A percentile compares a stretch with the other conserved stretches of the same genome.
These are phyloP conservation scores for Xylariaceae sp. DNA, from an alignment of 2,329 filamentous ascomycete genomes.

Conservation along the genomic window DNA sequence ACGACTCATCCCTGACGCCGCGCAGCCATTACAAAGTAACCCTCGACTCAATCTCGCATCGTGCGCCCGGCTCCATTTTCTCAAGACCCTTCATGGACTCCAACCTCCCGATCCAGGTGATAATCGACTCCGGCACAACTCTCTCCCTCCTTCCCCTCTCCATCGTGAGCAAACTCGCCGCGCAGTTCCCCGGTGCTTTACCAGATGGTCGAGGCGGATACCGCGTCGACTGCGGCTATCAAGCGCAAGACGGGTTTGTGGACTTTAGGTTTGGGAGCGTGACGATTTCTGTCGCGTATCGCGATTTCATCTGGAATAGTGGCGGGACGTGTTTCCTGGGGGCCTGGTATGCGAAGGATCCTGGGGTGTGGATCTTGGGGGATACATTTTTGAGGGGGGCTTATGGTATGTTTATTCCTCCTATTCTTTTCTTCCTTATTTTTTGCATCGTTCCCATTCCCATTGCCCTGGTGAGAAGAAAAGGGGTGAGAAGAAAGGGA, in stretches of 20 bases:
- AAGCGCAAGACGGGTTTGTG: conserved; percentile 36
- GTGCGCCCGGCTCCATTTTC: conserved; percentile 13
- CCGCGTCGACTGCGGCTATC: conserved; percentile 39
- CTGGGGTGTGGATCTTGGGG: conserved; percentile 30
- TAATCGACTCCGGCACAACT: conserved; percentile 51
- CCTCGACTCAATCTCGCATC: conserved; percentile 23
- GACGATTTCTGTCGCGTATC: conserved; percentile 27
- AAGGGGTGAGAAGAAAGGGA: neutral
- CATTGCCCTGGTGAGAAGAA: too few relatives aligned
- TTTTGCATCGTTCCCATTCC: too few relatives aligned
- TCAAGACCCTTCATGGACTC: conserved; percentile 15
- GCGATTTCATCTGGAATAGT: conserved; percentile 32
- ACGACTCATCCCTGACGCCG: neutral
- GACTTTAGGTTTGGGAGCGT: conserved; percentile 42
- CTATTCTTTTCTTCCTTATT: neutral
- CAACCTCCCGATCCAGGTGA: conserved; percentile 36
- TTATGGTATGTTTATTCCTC: conserved; percentile 29
- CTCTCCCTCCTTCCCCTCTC: conserved; percentile 41
- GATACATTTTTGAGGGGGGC: conserved; percentile 32
- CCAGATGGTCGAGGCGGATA: conserved; percentile 41
- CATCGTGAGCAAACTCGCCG: conserved; percentile 40
- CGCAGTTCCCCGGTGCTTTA: conserved; percentile 37
- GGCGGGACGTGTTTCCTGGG: conserved; percentile 29
- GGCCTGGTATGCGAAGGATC: conserved; percentile 21
- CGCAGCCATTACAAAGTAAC: conserved; percentile 29